These are phyloP conservation scores for Beauveria pseudobassiana DNA, from an alignment of 2,329 filamentous ascomycete species.

Conservation along the genomic window DNA sequence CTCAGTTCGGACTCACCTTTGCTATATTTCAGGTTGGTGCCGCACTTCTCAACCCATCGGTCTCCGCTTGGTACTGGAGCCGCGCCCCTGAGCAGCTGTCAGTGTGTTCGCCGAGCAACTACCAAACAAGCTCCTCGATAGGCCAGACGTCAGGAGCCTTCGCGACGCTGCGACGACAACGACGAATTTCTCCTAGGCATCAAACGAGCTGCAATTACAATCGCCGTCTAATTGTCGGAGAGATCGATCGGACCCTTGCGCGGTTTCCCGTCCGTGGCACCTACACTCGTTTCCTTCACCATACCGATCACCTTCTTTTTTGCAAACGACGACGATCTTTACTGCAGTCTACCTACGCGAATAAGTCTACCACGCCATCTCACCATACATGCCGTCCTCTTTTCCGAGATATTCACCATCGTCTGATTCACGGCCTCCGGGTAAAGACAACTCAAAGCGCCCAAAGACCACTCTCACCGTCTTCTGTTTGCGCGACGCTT, in stretches of 20 bases:
- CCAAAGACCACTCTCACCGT: neutral
- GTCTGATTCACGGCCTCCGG: neutral
- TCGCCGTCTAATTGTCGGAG: neutral
- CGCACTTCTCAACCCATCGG: neutral
- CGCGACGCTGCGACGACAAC: neutral
- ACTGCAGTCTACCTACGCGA: neutral
- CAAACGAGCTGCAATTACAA: neutral
- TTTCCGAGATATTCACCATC: neutral
- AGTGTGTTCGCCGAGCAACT: constrained; percentile 8
- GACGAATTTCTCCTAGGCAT: neutral
- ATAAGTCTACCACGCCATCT: neutral
- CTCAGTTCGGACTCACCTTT: neutral
- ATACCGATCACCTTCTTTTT: neutral
- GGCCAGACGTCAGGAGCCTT: constrained; percentile 8
- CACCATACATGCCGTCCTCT: neutral
- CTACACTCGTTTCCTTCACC: constrained; percentile 2
- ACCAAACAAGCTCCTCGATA: neutral
- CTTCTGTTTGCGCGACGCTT: neutral
- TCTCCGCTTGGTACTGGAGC: neutral
- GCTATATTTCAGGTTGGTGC: neutral
- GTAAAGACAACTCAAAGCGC: neutral
- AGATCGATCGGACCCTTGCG: neutral
- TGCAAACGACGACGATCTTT: constrained; percentile 6
- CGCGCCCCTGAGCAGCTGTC: neutral
- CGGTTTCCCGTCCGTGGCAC: neutral